Percentiles rank a stretch among this genome's conserved stretches.
Conservation (phyloP, 768 basidiomycete genomes). For the Panaeolus cyanescens region DNA sequence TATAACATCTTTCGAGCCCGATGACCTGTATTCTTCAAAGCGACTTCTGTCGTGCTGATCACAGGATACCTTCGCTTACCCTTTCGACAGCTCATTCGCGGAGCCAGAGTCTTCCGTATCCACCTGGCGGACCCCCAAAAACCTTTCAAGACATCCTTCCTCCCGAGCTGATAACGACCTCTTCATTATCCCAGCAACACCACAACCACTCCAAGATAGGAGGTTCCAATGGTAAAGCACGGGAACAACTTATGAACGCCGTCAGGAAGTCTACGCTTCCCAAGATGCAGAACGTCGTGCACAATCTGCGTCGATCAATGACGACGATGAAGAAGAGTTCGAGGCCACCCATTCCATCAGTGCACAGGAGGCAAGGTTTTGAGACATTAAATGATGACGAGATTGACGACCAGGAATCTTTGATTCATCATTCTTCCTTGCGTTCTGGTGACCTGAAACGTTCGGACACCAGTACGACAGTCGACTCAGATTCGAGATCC, state of each 20-base stretch:
- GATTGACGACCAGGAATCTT: not conserved
- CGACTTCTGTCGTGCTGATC: not conserved
- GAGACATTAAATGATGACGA: not conserved
- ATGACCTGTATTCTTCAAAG: not conserved
- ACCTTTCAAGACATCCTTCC: slow-evolving; percentile 54
- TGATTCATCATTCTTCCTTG: not conserved
- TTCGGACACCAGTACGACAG: not conserved
- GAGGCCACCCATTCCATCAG: not conserved
- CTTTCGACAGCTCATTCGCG: slow-evolving; percentile 3
- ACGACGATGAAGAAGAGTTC: slow-evolving; percentile 31
- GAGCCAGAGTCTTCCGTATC: slow-evolving; percentile 2
- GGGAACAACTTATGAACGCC: slow-evolving; percentile 28
- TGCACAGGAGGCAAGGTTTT: not conserved
- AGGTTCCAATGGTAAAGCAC: not conserved
- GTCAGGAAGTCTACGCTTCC: slow-evolving; percentile 36
- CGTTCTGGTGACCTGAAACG: not conserved
- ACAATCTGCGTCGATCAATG: slow-evolving; percentile 33
- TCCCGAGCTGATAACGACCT: slow-evolving; percentile 42
- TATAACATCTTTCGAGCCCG: not conserved
- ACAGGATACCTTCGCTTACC: not conserved
- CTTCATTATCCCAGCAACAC: slow-evolving; percentile 26
- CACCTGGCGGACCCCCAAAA: slow-evolving; percentile 8
- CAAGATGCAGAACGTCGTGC: slow-evolving; percentile 40
- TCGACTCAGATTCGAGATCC: not conserved
- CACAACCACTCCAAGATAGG: not conserved